Percentiles rank a stretch among this genome's conserved stretches.
Conservation (phyloP, 2,329 filamentous ascomycete species). For the Chaetomiaceae sp. region DNA sequence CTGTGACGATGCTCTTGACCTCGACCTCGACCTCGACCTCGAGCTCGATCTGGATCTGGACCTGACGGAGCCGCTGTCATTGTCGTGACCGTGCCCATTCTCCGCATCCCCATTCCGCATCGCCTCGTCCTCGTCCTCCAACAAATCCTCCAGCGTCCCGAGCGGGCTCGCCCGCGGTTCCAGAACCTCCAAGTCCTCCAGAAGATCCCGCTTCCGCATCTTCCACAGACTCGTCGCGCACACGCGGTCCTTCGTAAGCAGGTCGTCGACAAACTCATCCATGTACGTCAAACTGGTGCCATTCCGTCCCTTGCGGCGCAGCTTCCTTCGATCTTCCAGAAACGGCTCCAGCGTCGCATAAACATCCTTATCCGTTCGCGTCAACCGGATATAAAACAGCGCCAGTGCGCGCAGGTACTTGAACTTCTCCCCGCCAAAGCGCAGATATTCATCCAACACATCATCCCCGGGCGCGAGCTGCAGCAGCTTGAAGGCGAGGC, state of each 20-base stretch:
- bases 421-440: conserved; percentile 67
- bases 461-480: conserved; percentile 77
- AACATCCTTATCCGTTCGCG: conserved; percentile 74
- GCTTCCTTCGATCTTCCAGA: conserved; percentile 74
- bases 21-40: conserved; percentile 13
- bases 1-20: conserved; percentile 6
- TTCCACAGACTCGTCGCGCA: conserved; percentile 92
- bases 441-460: conserved; percentile 73
- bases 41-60: conserved; percentile 25
- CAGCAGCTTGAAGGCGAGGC: conserved; percentile 88
- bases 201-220: conserved; percentile 69
- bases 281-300: conserved; percentile 73
- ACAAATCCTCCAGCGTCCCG: conserved; percentile 67
- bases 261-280: conserved; percentile 90
- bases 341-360: conserved; percentile 76
- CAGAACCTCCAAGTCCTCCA: conserved; percentile 85
- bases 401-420: conserved; percentile 87
- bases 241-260: conserved; percentile 81
- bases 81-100: conserved; percentile 15
- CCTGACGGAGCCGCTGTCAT: conserved; percentile 19
- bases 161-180: conserved; percentile 81
- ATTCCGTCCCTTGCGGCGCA: conserved; percentile 68
- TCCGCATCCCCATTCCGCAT: conserved; percentile 25
- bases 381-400: conserved; percentile 87
- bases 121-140: conserved; percentile 53